Conservation (phyloP, 352 stramenopile genomes). For the Aphanomyces astaci region DNA sequence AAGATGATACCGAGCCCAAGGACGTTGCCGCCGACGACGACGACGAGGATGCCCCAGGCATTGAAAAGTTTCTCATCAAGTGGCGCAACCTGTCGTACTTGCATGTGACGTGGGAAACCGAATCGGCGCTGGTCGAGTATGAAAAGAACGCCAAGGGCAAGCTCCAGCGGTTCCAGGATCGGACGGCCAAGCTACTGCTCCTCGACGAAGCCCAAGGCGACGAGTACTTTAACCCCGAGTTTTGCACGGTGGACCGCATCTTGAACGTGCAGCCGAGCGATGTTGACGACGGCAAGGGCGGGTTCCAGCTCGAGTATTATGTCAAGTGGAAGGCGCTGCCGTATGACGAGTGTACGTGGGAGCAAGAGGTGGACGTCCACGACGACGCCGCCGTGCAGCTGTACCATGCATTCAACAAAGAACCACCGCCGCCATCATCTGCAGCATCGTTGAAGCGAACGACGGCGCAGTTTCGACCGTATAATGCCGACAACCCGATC, state of each 20-base stretch:
- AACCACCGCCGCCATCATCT: conserved; percentile 37
- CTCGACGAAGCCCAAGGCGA: conserved; percentile 52
- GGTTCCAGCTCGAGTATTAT: conserved; percentile 87
- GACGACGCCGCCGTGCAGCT: conserved; percentile 68
- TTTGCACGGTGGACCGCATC: conserved; percentile 82
- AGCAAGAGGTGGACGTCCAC: conserved; percentile 94
- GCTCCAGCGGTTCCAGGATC: conserved; percentile 80
- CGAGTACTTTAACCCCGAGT: conserved; percentile 89
- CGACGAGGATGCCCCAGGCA: not conserved
- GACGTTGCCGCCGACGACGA: conserved; percentile 13
- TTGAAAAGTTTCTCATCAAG: conserved; percentile 70
- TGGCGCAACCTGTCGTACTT: conserved; percentile 86
- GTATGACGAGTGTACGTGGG: conserved; percentile 98
- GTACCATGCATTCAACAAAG: conserved; percentile 65
- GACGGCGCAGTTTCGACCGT: conserved; percentile 54
- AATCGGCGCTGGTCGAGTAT: conserved; percentile 69
- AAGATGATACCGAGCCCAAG: not conserved
- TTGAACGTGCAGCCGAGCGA: conserved; percentile 72
- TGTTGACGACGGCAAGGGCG: conserved; percentile 28
- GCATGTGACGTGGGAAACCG: conserved; percentile 86
- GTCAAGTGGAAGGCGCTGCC: conserved; percentile 98
- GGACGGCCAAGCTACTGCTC: conserved; percentile 46
- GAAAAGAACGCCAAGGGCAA: conserved; percentile 83
- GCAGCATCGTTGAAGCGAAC: conserved; percentile 32
- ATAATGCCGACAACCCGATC: conserved; percentile 48